A percentile compares a stretch with the other conserved stretches of the same genome.
These are phyloP conservation scores for Cryptococcus floricola DNA, from an alignment of 1,284 basidiomycete species.

Conservation along the genomic window DNA sequence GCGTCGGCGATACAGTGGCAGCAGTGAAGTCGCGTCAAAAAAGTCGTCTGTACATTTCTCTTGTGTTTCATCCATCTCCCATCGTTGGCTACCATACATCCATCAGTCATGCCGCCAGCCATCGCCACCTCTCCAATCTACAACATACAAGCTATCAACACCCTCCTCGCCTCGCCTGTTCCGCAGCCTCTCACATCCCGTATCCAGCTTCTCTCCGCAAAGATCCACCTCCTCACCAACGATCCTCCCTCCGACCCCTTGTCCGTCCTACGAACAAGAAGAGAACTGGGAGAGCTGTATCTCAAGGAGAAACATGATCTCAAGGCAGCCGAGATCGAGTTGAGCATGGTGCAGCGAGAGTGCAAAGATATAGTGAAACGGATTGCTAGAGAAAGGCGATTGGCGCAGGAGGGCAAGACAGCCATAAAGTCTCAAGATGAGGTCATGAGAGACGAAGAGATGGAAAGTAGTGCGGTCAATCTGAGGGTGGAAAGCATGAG, in stretches of 20 bases:
- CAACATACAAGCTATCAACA: constrained; percentile 18
- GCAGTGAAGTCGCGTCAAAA: too few relatives aligned
- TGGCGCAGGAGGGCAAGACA: neutral
- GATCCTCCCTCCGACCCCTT: constrained; percentile 1
- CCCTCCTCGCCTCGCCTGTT: constrained; percentile 12
- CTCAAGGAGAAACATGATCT: constrained; percentile 11
- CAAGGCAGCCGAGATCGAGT: constrained; percentile 25
- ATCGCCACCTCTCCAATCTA: constrained; percentile 26
- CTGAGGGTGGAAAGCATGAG: constrained; percentile 18
- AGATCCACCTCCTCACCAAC: constrained; percentile 25
- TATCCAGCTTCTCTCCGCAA: constrained; percentile 32
- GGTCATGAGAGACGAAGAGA: neutral
- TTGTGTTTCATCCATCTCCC: neutral
- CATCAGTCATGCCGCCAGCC: constrained; percentile 11
- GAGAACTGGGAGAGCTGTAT: constrained; percentile 22
- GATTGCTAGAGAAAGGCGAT: neutral
- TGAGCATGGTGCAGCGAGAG: constrained; percentile 19
- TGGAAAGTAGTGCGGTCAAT: constrained; percentile 4
- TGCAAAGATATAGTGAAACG: constrained; percentile 19
- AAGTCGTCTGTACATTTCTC: neutral
- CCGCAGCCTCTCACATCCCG: constrained; percentile 10
- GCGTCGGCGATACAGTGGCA: neutral
- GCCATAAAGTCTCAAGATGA: neutral
- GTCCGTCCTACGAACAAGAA: constrained; percentile 16
- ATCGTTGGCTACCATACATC: neutral